Percentiles rank a stretch among this genome's conserved stretches.
Evolutionary conservation across 345 rosid genomes (phyloP).

Genomic region (Moricandia arvensis): DNA sequence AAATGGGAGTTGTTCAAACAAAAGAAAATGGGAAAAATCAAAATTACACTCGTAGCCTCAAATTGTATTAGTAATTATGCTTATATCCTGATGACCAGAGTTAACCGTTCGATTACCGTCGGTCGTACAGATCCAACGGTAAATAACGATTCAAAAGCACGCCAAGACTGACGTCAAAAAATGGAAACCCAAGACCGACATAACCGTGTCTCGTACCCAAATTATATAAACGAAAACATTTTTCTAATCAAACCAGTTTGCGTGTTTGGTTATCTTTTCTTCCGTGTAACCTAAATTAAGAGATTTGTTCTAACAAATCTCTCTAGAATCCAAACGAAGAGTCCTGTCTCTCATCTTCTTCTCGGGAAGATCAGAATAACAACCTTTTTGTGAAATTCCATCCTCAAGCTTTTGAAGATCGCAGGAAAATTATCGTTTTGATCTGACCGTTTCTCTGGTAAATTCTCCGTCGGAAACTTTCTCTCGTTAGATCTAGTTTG

Average conservation of each 20-base stretch:
- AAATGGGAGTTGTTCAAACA: too few relatives aligned
- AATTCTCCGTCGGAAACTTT: not conserved
- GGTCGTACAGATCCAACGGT: slow-evolving; percentile 32
- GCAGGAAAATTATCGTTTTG: slow-evolving; percentile 2
- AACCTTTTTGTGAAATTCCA: not conserved
- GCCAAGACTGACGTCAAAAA: slow-evolving; percentile 27
- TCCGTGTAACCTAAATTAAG: slow-evolving; percentile 29
- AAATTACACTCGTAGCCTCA: not conserved
- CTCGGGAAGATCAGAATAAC: not conserved
- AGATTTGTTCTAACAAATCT: slow-evolving; percentile 38
- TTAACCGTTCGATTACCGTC: slow-evolving; percentile 24
- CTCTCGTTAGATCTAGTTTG: not conserved
- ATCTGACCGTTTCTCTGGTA: slow-evolving; percentile 35
- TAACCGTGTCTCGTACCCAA: slow-evolving; percentile 24
- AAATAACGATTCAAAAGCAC: not conserved
- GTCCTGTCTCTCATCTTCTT: not conserved
- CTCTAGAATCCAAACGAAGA: slow-evolving; percentile 12
- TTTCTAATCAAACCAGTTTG: slow-evolving; percentile 24
- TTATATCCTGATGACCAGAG: not conserved
- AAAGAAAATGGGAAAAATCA: too few relatives aligned
- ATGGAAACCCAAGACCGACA: slow-evolving; percentile 20
- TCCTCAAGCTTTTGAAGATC: not conserved
- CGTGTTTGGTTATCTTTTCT: slow-evolving; percentile 33
- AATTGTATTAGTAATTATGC: not conserved
- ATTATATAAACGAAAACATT: slow-evolving; percentile 7